Evolutionary conservation across 352 stramenopile genomes (phyloP).

Genomic region (Globisporangium nunn): DNA sequence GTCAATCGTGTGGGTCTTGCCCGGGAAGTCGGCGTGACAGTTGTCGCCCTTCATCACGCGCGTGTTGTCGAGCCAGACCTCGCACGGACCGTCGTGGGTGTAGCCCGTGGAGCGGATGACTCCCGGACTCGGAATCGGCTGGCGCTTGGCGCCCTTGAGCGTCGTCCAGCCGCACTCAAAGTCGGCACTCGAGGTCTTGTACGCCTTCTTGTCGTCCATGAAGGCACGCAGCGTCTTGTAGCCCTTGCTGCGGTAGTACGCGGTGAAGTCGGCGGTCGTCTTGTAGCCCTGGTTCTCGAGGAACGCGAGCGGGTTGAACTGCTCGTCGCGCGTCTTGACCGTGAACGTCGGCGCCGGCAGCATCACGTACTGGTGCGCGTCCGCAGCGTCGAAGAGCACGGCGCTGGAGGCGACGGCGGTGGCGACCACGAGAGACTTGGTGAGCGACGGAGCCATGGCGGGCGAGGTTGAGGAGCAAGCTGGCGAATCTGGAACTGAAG

Average conservation of each 20-base stretch:
- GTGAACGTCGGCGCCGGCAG: constrained; percentile 31
- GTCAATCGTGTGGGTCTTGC: constrained; percentile 27
- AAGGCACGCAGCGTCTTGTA: constrained; percentile 12
- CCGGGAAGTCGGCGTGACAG: constrained; percentile 26
- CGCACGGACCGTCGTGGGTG: constrained; percentile 36
- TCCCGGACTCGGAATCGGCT: constrained; percentile 18
- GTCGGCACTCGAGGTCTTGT: constrained; percentile 14
- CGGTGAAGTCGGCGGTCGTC: constrained; percentile 32
- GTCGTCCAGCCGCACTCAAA: constrained; percentile 31
- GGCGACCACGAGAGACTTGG: constrained; percentile 15
- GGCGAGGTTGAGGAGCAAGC: neutral
- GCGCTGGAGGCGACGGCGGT: constrained; percentile 18
- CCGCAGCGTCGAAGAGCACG: neutral
- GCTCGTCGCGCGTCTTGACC: constrained; percentile 22
- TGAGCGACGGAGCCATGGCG: constrained; percentile 10
- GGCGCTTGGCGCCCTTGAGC: constrained; percentile 12
- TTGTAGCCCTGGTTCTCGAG: constrained; percentile 38
- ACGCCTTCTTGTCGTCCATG: constrained; percentile 13
- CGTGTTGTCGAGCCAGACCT: constrained; percentile 36
- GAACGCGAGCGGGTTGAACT: constrained; percentile 42
- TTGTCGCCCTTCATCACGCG: constrained; percentile 26
- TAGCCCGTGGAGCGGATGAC: constrained; percentile 38
- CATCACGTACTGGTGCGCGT: constrained; percentile 31
- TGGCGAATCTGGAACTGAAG: constrained; percentile 2
- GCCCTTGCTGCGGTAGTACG: constrained; percentile 12